These are phyloP conservation scores for Curvularia eragrostidis DNA, from an alignment of 2,329 filamentous ascomycete species.

Conservation along the genomic window DNA sequence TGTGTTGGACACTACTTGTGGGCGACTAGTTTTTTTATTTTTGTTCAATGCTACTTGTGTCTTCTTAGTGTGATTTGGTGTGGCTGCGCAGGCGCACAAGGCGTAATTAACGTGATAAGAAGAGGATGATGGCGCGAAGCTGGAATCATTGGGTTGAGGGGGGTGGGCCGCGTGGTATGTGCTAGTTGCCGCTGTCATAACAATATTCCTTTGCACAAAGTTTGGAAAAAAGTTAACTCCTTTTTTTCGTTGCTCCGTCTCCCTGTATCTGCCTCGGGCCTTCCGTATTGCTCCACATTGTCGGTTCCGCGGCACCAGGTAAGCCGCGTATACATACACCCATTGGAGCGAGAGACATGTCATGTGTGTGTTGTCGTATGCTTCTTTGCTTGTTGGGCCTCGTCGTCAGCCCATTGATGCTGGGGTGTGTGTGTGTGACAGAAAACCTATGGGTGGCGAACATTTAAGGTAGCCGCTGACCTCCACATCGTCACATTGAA, in stretches of 20 bases:
- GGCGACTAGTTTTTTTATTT: neutral
- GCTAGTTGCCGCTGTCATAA: conserved; percentile 1
- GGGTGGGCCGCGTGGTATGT: neutral
- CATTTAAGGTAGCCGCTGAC: neutral
- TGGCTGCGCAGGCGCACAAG: neutral
- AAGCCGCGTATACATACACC: neutral
- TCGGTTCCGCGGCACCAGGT: neutral
- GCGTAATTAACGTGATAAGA: neutral
- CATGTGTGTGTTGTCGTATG: neutral
- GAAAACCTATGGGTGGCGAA: neutral
- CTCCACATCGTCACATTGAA: neutral
- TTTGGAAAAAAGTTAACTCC: neutral
- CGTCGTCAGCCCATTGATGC: neutral
- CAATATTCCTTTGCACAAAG: neutral
- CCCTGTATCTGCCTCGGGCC: neutral
- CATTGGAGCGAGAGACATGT: neutral
- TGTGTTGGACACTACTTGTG: neutral
- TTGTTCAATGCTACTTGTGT: neutral
- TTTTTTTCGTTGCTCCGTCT: neutral
- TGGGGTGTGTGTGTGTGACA: neutral
- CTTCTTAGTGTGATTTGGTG: neutral
- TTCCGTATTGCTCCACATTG: neutral
- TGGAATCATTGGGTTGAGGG: conserved; percentile 3
- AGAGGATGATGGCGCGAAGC: neutral
- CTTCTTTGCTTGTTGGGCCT: neutral